Evolutionary conservation across 2,329 filamentous ascomycete species (phyloP).

Genomic region (Penicillium sp.): DNA sequence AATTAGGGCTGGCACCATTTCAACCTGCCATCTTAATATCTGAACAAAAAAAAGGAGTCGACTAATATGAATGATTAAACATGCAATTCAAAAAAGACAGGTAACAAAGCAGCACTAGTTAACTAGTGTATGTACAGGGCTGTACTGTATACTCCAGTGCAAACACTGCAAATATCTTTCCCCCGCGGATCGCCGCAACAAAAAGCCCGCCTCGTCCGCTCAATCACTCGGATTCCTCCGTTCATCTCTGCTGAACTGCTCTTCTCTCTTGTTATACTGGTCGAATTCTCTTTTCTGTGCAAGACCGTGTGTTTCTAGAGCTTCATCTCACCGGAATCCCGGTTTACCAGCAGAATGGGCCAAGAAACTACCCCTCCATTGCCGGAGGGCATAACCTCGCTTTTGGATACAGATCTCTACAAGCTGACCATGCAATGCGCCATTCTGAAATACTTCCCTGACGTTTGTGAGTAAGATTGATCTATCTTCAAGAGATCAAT

Average conservation of each 20-base stretch:
- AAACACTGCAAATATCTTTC: constrained; percentile 1
- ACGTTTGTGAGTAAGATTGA: constrained; percentile 53
- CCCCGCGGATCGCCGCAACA: neutral
- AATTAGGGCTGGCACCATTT: too few species aligned
- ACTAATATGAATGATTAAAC: neutral
- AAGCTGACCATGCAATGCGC: constrained; percentile 99
- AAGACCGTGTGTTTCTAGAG: neutral
- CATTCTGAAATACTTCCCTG: constrained; percentile 87
- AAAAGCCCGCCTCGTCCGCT: constrained; percentile 1
- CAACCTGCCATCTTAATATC: too few species aligned
- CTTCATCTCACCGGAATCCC: constrained; percentile 4
- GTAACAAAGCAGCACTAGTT: too few species aligned
- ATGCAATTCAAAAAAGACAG: too few species aligned
- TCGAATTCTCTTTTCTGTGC: neutral
- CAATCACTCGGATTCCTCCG: neutral
- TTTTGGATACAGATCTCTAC: constrained; percentile 85
- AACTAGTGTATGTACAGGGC: too few species aligned
- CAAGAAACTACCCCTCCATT: constrained; percentile 29
- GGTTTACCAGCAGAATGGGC: constrained; percentile 29
- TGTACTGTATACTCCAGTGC: neutral
- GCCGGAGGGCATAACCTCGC: constrained; percentile 76
- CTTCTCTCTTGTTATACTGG: neutral
- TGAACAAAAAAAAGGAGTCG: too few species aligned
- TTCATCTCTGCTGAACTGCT: neutral
- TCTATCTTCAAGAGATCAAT: too few species aligned